Conservation (phyloP, 192 early-diverging fungal genomes). For the Lobosporangium transversale region DNA sequence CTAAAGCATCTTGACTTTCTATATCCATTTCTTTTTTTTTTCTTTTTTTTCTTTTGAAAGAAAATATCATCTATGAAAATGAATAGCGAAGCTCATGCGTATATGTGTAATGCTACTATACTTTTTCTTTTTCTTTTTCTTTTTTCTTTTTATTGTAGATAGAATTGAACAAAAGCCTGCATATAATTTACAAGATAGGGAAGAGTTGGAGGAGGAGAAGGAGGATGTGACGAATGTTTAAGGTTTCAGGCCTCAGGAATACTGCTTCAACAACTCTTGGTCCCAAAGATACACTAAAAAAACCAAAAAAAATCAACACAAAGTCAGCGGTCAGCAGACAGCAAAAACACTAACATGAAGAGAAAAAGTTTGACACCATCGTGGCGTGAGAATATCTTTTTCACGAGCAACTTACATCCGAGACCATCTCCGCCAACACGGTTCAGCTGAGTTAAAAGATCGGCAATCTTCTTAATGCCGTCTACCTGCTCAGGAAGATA, state of each 20-base stretch:
- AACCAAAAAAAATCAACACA: neutral
- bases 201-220: no score
- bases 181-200: no score
- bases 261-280: slow-evolving; percentile 5
- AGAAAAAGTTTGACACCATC: no score
- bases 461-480: slow-evolving; percentile 64
- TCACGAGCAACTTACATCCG: slow-evolving; percentile 48
- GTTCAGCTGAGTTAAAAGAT: slow-evolving; percentile 65
- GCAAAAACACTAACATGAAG: neutral
- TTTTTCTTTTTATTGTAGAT: no score
- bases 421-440: slow-evolving; percentile 63
- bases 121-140: no score
- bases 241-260: no score
- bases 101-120: no score
- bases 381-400: no score
- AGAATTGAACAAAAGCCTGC: no score
- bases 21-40: neutral
- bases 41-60: neutral
- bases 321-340: neutral
- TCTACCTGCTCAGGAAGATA: slow-evolving; percentile 65
- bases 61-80: no score
- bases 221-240: no score
- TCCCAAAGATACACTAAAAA: slow-evolving; percentile 9
- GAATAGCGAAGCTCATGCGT: no score
- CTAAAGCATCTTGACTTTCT: neutral